Percentiles rank a stretch among this genome's conserved stretches.
Evolutionary conservation across 208 protist genomes (phyloP).

Genomic region (Leishmania major): DNA sequence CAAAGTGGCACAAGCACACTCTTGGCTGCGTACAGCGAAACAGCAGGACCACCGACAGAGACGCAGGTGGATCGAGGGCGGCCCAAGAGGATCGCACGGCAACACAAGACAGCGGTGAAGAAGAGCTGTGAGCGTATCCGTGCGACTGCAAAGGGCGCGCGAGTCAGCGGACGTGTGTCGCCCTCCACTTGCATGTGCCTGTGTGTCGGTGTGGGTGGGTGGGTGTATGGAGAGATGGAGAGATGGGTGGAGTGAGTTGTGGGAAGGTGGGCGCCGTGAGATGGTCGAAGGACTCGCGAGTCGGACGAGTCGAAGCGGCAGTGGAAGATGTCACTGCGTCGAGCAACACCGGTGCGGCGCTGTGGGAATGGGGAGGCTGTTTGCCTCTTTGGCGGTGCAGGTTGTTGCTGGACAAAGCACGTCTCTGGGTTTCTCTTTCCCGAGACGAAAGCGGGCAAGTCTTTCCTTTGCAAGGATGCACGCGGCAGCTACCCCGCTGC

Average conservation of each 20-base stretch:
- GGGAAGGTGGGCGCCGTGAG: not conserved
- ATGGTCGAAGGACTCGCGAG: not conserved
- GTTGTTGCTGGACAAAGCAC: not conserved
- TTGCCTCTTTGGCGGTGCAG: not conserved
- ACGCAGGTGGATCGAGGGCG: no score
- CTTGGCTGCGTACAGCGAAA: no score
- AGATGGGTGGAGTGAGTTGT: no score
- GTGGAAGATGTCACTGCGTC: not conserved
- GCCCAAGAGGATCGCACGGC: no score
- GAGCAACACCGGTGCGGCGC: not conserved
- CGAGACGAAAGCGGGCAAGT: not conserved
- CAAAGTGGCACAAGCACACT: no score
- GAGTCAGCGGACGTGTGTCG: no score
- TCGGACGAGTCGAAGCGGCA: not conserved
- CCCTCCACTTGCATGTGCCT: not conserved
- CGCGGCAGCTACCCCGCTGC: not conserved
- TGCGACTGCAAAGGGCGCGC: not conserved
- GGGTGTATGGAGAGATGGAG: no score
- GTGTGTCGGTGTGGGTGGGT: no score
- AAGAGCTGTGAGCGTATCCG: not conserved
- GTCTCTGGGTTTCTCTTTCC: no score
- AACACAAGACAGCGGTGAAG: not conserved
- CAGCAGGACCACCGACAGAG: no score
- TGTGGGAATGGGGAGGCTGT: not conserved
- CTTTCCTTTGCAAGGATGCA: not conserved